A percentile compares a stretch with the other conserved stretches of the same genome.
Conservation (phyloP, 176 grass and related monocot genomes). For the Musa acuminata region DNA sequence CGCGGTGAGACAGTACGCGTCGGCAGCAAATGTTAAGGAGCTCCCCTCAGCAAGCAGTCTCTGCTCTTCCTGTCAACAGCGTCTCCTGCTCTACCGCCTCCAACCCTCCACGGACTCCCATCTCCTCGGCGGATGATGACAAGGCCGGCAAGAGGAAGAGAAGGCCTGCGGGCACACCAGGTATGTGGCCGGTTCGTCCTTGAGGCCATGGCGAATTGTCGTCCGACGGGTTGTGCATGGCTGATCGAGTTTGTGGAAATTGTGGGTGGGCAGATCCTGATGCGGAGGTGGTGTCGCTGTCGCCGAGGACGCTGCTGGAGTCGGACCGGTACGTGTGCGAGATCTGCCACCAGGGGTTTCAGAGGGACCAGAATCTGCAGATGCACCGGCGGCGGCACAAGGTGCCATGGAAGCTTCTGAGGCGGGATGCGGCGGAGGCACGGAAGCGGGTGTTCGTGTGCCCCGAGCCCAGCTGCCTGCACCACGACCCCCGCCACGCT, state of each 20-base stretch:
- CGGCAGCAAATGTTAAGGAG: no score
- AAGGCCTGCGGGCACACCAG: not conserved
- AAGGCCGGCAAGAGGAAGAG: not conserved
- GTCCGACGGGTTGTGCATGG: not conserved
- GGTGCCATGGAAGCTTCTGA: conserved; percentile 83
- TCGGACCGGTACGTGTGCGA: conserved; percentile 73
- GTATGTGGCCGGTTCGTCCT: not conserved
- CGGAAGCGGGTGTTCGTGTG: conserved; percentile 74
- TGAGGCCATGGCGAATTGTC: not conserved
- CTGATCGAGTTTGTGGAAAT: no score
- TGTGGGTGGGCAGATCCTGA: conserved; percentile 48
- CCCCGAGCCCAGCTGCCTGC: conserved; percentile 85
- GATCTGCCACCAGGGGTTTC: conserved; percentile 83
- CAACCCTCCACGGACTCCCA: no score
- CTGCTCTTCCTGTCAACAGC: no score
- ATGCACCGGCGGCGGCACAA: conserved; percentile 86
- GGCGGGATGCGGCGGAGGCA: conserved; percentile 29
- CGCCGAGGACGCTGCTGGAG: conserved; percentile 79
- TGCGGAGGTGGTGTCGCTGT: conserved; percentile 94
- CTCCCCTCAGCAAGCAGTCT: no score
- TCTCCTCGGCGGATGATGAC: not conserved
- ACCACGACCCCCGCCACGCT: conserved; percentile 73
- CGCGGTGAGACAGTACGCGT: no score
- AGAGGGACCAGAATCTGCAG: conserved; percentile 84
- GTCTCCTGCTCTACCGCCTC: no score